Evolutionary conservation across 1,284 basidiomycete genomes (phyloP).

Genomic region (Trametes polyzona): DNA sequence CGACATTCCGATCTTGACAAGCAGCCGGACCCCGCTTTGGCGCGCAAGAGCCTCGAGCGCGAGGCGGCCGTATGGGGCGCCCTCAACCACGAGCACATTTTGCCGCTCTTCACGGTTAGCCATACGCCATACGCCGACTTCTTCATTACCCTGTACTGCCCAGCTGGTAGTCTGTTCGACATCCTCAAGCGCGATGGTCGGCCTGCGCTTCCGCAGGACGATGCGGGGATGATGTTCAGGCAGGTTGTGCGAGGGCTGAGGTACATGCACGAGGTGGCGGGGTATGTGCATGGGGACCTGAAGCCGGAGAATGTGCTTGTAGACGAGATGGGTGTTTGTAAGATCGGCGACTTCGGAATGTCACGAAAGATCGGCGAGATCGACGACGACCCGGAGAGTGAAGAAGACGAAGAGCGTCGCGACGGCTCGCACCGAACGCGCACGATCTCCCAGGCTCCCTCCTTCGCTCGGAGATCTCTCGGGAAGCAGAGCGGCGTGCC

Average conservation of each 20-base stretch:
- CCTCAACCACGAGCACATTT: constrained; percentile 76
- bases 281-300: constrained; percentile 88
- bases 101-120: constrained; percentile 78
- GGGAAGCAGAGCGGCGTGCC: constrained; percentile 28
- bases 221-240: constrained; percentile 86
- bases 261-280: constrained; percentile 83
- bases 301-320: constrained; percentile 97
- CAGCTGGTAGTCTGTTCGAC: constrained; percentile 86
- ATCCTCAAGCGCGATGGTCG: constrained; percentile 75
- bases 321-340: constrained; percentile 81
- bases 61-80: constrained; percentile 84
- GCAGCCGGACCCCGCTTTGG: constrained; percentile 48
- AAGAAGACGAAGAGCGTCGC: constrained; percentile 43
- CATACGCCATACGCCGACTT: constrained; percentile 75
- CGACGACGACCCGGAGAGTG: constrained; percentile 27
- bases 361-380: constrained; percentile 61
- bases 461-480: constrained; percentile 24
- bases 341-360: constrained; percentile 86
- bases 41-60: constrained; percentile 66
- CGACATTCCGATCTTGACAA: constrained; percentile 56
- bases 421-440: constrained; percentile 25
- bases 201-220: constrained; percentile 70
- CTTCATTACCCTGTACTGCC: constrained; percentile 83
- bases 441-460: constrained; percentile 27
- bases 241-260: constrained; percentile 87